These are phyloP conservation scores for Colletotrichum ledebouriae DNA, from an alignment of 2,329 filamentous ascomycete species.

Conservation along the genomic window DNA sequence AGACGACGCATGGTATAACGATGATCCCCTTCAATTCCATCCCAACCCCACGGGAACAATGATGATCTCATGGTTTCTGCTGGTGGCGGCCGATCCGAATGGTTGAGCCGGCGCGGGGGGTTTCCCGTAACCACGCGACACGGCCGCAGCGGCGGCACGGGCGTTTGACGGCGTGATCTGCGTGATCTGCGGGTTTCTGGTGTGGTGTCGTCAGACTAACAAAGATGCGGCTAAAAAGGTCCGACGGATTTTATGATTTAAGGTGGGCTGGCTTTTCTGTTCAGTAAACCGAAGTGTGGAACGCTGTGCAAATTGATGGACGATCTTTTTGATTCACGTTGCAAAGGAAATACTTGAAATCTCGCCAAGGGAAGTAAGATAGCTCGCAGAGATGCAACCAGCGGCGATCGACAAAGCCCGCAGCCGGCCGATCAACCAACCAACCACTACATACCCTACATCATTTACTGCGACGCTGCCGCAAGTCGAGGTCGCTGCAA, in stretches of 20 bases:
- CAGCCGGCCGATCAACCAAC: neutral
- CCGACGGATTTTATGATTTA: too few relatives aligned
- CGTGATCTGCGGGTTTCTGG: too few relatives aligned
- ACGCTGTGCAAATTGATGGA: too few relatives aligned
- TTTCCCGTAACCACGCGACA: neutral
- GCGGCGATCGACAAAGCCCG: constrained; percentile 12
- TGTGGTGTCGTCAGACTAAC: too few relatives aligned
- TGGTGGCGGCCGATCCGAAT: constrained; percentile 4
- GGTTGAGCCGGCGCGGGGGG: neutral
- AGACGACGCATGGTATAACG: too few relatives aligned
- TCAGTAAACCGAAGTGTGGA: neutral
- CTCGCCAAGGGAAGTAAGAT: constrained; percentile 13
- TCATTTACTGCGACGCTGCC: neutral
- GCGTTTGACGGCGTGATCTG: too few relatives aligned
- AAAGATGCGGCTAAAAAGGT: too few relatives aligned
- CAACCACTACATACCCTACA: neutral
- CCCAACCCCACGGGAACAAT: neutral
- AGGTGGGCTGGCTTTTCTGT: too few relatives aligned
- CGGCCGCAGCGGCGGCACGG: too few relatives aligned
- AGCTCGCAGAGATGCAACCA: constrained; percentile 1
- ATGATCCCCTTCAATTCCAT: too few relatives aligned
- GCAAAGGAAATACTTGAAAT: constrained; percentile 13
- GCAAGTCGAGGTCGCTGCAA: neutral
- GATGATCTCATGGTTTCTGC: constrained; percentile 7
- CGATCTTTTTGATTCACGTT: neutral